Evolutionary conservation across 1,284 basidiomycete genomes (phyloP).

Genomic region (Microbotryomycetes sp.): DNA sequence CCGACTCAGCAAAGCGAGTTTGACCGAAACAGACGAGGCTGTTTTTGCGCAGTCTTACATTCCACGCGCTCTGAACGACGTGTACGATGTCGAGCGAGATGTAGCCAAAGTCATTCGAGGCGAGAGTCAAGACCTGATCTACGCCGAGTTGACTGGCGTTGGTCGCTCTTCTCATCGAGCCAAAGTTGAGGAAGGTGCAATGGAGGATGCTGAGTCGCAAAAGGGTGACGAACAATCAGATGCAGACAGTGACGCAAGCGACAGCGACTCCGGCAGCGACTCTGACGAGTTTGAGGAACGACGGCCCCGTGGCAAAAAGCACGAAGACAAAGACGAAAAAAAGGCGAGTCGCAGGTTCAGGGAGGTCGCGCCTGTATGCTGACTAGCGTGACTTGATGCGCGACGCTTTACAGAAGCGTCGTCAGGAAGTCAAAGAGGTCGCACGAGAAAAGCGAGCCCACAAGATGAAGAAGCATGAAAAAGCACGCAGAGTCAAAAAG

Average conservation of each 20-base stretch:
- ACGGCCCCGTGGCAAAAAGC: slow-evolving; percentile 70
- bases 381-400: no score
- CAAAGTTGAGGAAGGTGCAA: slow-evolving; percentile 41
- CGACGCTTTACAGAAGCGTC: slow-evolving; percentile 61
- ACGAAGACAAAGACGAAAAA: slow-evolving; percentile 86
- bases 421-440: slow-evolving; percentile 78
- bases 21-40: slow-evolving; percentile 61
- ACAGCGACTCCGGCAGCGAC: slow-evolving; percentile 1
- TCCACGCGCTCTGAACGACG: slow-evolving; percentile 82
- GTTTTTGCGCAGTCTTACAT: slow-evolving; percentile 86
- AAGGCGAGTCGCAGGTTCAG: slow-evolving; percentile 53
- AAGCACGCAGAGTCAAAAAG: slow-evolving; percentile 71
- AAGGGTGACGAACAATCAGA: slow-evolving; percentile 40
- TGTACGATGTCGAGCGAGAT: slow-evolving; percentile 87
- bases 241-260: slow-evolving; percentile 32
- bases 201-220: slow-evolving; percentile 43
- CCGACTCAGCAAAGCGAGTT: slow-evolving; percentile 2
- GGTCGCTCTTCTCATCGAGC: slow-evolving; percentile 42
- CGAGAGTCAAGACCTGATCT: slow-evolving; percentile 67
- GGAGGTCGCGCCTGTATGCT: not conserved
- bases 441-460: slow-evolving; percentile 77
- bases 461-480: slow-evolving; percentile 91
- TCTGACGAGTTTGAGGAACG: slow-evolving; percentile 48
- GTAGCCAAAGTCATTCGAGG: slow-evolving; percentile 65
- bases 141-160: slow-evolving; percentile 73